A percentile compares a stretch with the other conserved stretches of the same genome.
Conservation (phyloP, 2,329 filamentous ascomycete species). For the Lasiodiplodia citricola region DNA sequence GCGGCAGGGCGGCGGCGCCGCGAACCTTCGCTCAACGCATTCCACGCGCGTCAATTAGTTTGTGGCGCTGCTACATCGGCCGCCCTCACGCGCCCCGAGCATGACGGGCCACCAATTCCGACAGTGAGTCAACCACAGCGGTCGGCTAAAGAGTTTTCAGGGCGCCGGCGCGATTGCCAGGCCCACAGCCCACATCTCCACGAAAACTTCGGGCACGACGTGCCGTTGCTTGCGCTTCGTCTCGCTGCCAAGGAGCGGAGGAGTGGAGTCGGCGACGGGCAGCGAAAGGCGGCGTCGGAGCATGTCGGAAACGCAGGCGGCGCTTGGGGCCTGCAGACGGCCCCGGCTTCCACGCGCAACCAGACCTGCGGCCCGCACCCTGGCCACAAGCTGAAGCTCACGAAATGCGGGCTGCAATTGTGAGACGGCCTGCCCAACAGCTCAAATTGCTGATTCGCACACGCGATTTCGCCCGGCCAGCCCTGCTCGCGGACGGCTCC, state of each 20-base stretch:
- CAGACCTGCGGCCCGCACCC: constrained; percentile 21
- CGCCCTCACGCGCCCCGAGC: neutral
- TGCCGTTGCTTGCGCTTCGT: constrained; percentile 16
- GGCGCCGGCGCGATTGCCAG: neutral
- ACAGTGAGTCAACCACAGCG: constrained; percentile 11
- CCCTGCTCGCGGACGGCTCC: constrained; percentile 25
- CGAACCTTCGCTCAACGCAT: constrained; percentile 21
- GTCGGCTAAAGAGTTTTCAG: constrained; percentile 26
- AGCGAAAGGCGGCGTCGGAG: constrained; percentile 14
- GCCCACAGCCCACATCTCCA: constrained; percentile 20
- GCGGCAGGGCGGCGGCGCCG: constrained; percentile 3
- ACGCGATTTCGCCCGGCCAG: constrained; percentile 19
- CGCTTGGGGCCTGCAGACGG: neutral
- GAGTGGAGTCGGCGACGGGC: constrained; percentile 19
- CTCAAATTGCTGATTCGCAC: constrained; percentile 20
- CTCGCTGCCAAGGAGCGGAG: constrained; percentile 24
- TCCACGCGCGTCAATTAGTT: constrained; percentile 1
- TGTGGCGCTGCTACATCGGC: neutral
- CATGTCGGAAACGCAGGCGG: constrained; percentile 11
- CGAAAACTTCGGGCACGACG: constrained; percentile 18
- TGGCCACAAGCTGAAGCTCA: constrained; percentile 19
- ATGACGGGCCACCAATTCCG: neutral
- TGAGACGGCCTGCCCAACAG: constrained; percentile 24
- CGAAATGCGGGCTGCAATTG: constrained; percentile 22
- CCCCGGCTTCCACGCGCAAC: constrained; percentile 7